Base-by-base conservation (phyloP, 2,329 filamentous ascomycete species). In the Pseudogymnoascus sp. region DNA sequence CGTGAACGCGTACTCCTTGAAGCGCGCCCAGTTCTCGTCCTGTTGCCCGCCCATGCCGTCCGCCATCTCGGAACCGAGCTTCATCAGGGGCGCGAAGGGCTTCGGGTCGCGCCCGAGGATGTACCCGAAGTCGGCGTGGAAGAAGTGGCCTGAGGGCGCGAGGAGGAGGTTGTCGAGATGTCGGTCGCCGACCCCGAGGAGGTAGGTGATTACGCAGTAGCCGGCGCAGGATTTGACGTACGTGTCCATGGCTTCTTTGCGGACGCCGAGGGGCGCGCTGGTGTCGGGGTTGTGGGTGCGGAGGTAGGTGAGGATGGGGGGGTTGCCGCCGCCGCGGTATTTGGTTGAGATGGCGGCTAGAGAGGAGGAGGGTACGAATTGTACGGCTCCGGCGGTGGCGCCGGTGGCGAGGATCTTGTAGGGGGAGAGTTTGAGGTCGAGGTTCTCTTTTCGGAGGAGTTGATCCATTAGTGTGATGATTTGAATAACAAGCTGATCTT, bases 391-490 rank as follows among this genome's bases (percentile, higher is more conserved):
- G 2, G 93, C 93, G 0, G 85, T 89, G 8, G 91, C 90, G 66
- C 91, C 93, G 2, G 95, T 99, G 0, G 95, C 95, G 7, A 99
- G 84, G 67, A 98, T 97, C 70, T 93, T 93, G 78, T 99, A 99
- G 0, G 95, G 95, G 0, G 93, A 93, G 1, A 99, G 82, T 72
- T 96, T 97, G 50, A 99, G 82, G 72, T 99, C 95, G 8, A 99
- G 81, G 66, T 99, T 98, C 73, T 99, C 95, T 72, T 98, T 97
- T 65, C 91, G 90, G 4, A 99, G 82, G 1, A 99, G 84, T 64
- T 93, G 90, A 71, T 99, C 95, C 95, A 99, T 99, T 14, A 99
- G 83, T 0, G 91, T 96, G 74, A 99, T 97, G 72, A 98, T 98
- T 72, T 91, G 95, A 62, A 99, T 96, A 37, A 99, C 93, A 2